phyloP scores from a whole-genome alignment of 768 basidiomycete genomes.

The Lentinula boryana region DNA sequence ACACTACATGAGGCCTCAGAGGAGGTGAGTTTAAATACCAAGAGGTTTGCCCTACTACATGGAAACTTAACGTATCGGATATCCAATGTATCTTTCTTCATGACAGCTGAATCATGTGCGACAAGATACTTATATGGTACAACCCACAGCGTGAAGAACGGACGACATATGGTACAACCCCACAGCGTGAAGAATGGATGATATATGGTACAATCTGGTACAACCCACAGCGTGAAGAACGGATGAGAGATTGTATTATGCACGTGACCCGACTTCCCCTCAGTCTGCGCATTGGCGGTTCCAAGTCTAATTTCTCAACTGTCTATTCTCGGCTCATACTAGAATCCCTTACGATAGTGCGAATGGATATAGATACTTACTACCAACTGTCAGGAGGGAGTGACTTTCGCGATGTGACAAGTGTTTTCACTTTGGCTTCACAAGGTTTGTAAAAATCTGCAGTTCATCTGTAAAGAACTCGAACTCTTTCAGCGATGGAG shows the following conservation, averaged over 20 bases:
- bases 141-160: background rate
- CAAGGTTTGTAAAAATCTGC: constrained; percentile 36
- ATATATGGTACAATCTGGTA: too few species aligned
- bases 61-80: too few species aligned
- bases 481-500: constrained; percentile 43
- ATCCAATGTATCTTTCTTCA: too few species aligned
- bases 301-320: too few species aligned
- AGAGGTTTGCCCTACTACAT: too few species aligned
- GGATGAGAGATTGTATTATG: background rate
- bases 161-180: background rate
- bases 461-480: constrained; percentile 7
- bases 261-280: background rate
- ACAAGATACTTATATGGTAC: too few species aligned
- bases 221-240: background rate
- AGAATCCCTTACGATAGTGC: too few species aligned
- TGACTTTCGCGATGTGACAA: constrained; percentile 59
- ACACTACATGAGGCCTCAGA: too few species aligned
- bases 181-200: background rate
- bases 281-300: too few species aligned
- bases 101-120: too few species aligned
- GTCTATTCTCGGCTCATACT: too few species aligned
- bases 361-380: background rate
- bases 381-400: constrained; percentile 43
- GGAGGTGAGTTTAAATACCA: too few species aligned
- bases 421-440: constrained; percentile 52